Conservation (phyloP, 805 yeast genomes). For the Pachysolen tannophilus region DNA sequence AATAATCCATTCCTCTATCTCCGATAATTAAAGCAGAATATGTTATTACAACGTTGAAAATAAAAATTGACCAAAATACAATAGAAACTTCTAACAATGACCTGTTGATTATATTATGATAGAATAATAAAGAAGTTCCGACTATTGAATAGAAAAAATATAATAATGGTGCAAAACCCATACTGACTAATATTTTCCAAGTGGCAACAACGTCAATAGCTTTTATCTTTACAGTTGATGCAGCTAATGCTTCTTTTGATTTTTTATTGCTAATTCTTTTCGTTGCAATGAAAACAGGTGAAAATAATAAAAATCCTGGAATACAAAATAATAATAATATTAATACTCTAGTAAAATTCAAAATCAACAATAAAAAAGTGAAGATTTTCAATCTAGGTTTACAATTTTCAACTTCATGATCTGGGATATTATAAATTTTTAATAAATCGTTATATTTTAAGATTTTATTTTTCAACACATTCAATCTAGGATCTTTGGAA, state of each 20-base stretch:
- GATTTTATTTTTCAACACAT: slow-evolving; percentile 53
- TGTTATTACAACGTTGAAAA: slow-evolving; percentile 65
- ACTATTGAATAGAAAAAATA: slow-evolving; percentile 71
- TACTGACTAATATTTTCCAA: slow-evolving; percentile 86
- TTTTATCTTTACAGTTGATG: slow-evolving; percentile 80
- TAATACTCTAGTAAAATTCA: slow-evolving; percentile 35
- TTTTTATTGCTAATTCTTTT: slow-evolving; percentile 64
- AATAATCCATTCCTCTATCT: slow-evolving; percentile 85
- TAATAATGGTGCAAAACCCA: slow-evolving; percentile 80
- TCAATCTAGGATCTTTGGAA: slow-evolving; percentile 55
- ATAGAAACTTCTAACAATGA: slow-evolving; percentile 14
- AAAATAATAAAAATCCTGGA: slow-evolving; percentile 82
- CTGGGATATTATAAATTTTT: slow-evolving; percentile 42
- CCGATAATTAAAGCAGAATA: slow-evolving; percentile 90
- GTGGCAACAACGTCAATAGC: slow-evolving; percentile 94
- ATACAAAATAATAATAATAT: slow-evolving; percentile 56
- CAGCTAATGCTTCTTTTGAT: slow-evolving; percentile 70
- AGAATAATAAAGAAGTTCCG: slow-evolving; percentile 31
- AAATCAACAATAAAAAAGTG: slow-evolving; percentile 17
- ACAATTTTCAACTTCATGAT: slow-evolving; percentile 46
- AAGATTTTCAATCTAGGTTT: slow-evolving; percentile 15
- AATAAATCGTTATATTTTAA: slow-evolving; percentile 58
- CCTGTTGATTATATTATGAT: slow-evolving; percentile 10
- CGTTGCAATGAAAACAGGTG: slow-evolving; percentile 80
- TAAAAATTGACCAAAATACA: slow-evolving; percentile 44